Percentiles rank a stretch among this genome's conserved stretches.
These are phyloP conservation scores for Verbena officinalis DNA, from an alignment of 257 asterid species.

Conservation along the genomic window DNA sequence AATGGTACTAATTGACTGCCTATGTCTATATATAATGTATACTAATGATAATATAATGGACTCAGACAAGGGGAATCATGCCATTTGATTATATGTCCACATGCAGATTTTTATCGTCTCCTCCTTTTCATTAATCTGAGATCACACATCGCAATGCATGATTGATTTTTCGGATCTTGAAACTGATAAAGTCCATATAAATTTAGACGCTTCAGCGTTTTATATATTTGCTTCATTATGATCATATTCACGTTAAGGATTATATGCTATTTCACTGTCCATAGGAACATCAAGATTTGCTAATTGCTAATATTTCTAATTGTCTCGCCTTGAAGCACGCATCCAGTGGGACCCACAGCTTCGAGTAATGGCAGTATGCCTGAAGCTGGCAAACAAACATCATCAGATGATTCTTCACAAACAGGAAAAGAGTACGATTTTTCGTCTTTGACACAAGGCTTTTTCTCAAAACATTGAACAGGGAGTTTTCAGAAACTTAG, in stretches of 20 bases:
- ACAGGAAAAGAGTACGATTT: slow-evolving; percentile 80
- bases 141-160: background rate
- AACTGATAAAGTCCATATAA: background rate
- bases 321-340: slow-evolving; percentile 47
- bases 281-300: background rate
- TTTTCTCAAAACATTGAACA: slow-evolving; percentile 70
- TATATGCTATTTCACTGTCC: background rate
- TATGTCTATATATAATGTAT: too few relatives aligned
- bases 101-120: background rate
- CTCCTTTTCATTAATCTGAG: background rate
- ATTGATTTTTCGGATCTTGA: background rate
- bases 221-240: background rate
- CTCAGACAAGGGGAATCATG: too few relatives aligned
- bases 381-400: slow-evolving; percentile 41
- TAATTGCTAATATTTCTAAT: background rate
- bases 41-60: too few relatives aligned
- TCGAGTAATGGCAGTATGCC: slow-evolving; percentile 55
- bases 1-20: too few relatives aligned
- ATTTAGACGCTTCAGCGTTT: background rate
- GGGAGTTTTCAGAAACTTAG: slow-evolving; percentile 28
- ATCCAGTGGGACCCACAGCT: slow-evolving; percentile 49
- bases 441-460: slow-evolving; percentile 90
- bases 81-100: too few relatives aligned
- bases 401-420: slow-evolving; percentile 55
- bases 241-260: background rate